phyloP scores from a whole-genome alignment of 2,329 filamentous ascomycete species.

The Clonostachys rosea region DNA sequence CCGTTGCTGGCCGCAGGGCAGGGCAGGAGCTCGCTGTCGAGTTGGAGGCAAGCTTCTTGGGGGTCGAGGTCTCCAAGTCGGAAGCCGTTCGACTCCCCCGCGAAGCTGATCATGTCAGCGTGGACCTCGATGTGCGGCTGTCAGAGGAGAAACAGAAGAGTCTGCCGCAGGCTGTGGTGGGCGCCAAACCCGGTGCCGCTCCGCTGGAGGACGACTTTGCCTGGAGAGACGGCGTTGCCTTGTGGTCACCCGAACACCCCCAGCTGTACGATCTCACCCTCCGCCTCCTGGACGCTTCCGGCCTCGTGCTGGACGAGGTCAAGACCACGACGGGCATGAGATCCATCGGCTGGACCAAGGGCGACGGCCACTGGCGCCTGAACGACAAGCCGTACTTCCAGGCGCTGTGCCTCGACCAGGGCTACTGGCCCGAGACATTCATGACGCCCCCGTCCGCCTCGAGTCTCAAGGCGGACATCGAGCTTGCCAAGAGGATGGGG shows the following conservation, averaged over 20 bases:
- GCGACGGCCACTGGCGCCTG: slow-evolving; percentile 53
- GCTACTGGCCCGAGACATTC: slow-evolving; percentile 58
- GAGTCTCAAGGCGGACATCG: slow-evolving; percentile 45
- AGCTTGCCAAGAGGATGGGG: slow-evolving; percentile 53
- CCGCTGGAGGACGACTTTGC: slow-evolving; percentile 28
- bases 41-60: slow-evolving; percentile 47
- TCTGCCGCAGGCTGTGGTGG: slow-evolving; percentile 27
- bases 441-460: slow-evolving; percentile 50
- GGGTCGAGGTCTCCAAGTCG: slow-evolving; percentile 36
- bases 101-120: slow-evolving; percentile 40
- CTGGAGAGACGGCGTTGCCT: slow-evolving; percentile 51
- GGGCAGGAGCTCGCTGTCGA: slow-evolving; percentile 42
- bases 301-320: slow-evolving; percentile 46
- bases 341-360: slow-evolving; percentile 51
- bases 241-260: slow-evolving; percentile 58
- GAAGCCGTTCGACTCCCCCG: slow-evolving; percentile 34
- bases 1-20: slow-evolving; percentile 41
- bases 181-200: slow-evolving; percentile 9
- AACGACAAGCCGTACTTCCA: slow-evolving; percentile 58
- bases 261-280: slow-evolving; percentile 51
- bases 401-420: slow-evolving; percentile 54
- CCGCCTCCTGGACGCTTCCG: slow-evolving; percentile 37
- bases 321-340: slow-evolving; percentile 58
- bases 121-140: slow-evolving; percentile 45
- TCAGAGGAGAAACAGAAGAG: slow-evolving; percentile 29